These are phyloP conservation scores for Trichoderma semiorbis DNA, from an alignment of 2,329 filamentous ascomycete genomes.

Conservation along the genomic window DNA sequence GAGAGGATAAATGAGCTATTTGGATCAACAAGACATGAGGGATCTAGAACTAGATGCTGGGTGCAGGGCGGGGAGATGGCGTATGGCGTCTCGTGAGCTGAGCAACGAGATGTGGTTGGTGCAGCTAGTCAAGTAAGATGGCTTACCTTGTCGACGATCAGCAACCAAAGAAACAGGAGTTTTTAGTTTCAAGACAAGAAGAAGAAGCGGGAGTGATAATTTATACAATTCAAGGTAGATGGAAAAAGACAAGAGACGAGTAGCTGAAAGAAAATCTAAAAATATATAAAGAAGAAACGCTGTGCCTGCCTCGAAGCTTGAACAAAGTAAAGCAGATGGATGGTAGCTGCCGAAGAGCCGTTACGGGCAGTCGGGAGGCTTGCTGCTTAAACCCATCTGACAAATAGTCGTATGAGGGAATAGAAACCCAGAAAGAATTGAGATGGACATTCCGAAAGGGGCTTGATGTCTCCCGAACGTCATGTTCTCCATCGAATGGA, in stretches of 20 bases:
- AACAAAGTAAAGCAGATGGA: background rate
- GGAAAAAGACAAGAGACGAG: background rate
- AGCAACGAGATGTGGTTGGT: slow-evolving; percentile 3
- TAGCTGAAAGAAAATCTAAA: background rate
- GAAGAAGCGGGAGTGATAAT: background rate
- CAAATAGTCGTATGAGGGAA: slow-evolving; percentile 3
- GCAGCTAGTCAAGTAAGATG: background rate
- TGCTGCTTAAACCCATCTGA: background rate
- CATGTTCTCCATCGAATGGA: slow-evolving; percentile 6
- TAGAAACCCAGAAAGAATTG: background rate
- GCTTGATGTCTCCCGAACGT: background rate
- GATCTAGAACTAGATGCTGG: background rate
- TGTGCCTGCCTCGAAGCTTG: background rate
- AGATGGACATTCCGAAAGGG: background rate
- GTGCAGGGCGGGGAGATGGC: slow-evolving; percentile 1
- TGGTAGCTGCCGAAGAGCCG: slow-evolving; percentile 5
- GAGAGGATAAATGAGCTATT: background rate
- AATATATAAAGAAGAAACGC: background rate
- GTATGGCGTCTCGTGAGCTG: slow-evolving; percentile 10
- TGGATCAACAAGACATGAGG: background rate
- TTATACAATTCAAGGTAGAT: background rate
- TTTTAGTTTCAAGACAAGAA: background rate
- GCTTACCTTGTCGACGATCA: background rate
- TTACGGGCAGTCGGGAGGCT: background rate
- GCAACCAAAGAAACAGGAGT: background rate